Base-by-base conservation (phyloP, 305 asterid species). In the Fraxinus greggii region DNA sequence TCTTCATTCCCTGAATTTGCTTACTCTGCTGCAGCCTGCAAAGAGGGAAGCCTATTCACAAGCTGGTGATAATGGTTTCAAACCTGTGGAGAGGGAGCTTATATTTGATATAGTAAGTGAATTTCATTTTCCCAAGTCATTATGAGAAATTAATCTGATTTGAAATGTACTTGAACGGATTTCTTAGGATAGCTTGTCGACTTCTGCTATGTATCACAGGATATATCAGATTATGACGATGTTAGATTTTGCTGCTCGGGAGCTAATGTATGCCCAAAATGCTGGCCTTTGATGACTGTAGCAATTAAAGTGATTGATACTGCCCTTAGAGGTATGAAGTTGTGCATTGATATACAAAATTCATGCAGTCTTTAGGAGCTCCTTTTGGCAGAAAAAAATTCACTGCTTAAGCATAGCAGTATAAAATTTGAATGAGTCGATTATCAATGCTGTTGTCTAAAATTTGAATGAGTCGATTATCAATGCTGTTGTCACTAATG, bases 261-360 rank as follows among this genome's bases (percentile, higher is more conserved):
- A 85, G 98, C 98, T 77, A 94, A 94, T 89, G 97, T 92, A 81
- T 96, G 99, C 86, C 86, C 93, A 67, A 82, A 89, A 76, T 93
- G 99, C 92, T 96, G 98, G 99, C 98, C 98, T 3, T 85, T 95
- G 89, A 95, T 95, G 97, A 93, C 99, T 74, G 90, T 91, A 29
- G 97, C 99, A 79, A 90, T 96, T 79, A 96, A 92, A 89, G 97
- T 96, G 38, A 91, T 96, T 61, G 98, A 96, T 90, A 84, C 92
- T 78, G 92, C 98, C 32, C 99, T 96, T 70, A 89, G 98, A 96
- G 98, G 99, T 96, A 87, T 45, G 70, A 78, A 72, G 78, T 78
- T 67, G 28, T 33, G 28, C 5, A 24, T 35, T 79, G 40, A 61
- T 28, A 72, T 72, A 56, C 59, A 70, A 65, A 42, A 7, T 51